Evolutionary conservation across 192 early-diverging fungal species (phyloP).

Genomic region (Radiomyces spectabilis): DNA sequence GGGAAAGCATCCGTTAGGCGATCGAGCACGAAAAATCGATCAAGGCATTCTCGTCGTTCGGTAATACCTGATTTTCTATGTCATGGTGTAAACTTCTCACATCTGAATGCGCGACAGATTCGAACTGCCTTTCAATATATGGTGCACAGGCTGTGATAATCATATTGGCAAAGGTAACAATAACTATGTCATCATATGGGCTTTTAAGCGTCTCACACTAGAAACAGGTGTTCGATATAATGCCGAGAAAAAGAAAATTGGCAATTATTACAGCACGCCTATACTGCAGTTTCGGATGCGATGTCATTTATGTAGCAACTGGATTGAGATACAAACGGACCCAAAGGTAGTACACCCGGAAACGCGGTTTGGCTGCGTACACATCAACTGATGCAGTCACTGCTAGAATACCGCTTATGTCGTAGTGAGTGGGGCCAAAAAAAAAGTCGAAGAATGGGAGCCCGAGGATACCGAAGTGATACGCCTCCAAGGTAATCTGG

Average conservation of each 20-base stretch:
- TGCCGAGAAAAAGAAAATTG: conserved; percentile 91
- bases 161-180: conserved; percentile 74
- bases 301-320: conserved; percentile 78
- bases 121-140: conserved; percentile 86
- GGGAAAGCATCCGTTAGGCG: conserved; percentile 83
- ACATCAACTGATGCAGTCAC: neutral
- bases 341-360: no score
- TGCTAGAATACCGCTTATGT: conserved; percentile 60
- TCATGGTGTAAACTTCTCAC: no score
- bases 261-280: conserved; percentile 79
- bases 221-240: conserved; percentile 80
- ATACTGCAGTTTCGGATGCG: conserved; percentile 91
- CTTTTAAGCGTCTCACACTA: no score
- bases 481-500: conserved; percentile 47
- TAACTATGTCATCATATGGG: no score
- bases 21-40: conserved; percentile 81
- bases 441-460: conserved; percentile 71
- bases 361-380: conserved; percentile 33
- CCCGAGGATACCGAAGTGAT: conserved; percentile 57
- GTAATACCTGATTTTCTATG: conserved; percentile 23
- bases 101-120: conserved; percentile 39
- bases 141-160: conserved; percentile 80
- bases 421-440: conserved; percentile 61
- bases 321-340: conserved; percentile 92
- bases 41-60: conserved; percentile 84